Conservation (phyloP, 148 eudicot genomes). For the Vaccinium darrowii region DNA sequence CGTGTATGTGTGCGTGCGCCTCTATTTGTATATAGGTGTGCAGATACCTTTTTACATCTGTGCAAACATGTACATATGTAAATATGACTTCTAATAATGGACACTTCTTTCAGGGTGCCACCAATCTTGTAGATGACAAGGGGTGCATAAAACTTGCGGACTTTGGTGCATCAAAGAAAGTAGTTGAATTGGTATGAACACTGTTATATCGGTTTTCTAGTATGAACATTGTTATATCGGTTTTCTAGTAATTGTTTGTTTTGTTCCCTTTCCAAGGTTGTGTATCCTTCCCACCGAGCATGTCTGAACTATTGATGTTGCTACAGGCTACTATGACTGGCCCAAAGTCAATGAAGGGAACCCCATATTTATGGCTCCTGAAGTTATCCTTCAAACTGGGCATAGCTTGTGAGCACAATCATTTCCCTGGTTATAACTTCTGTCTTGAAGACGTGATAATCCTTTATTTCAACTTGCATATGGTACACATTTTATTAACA, state of each 20-base stretch:
- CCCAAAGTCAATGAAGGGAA: slow-evolving; percentile 99
- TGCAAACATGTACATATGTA: too few species aligned
- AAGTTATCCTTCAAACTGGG: slow-evolving; percentile 97
- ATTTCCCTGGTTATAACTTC: not conserved
- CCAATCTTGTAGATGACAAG: slow-evolving; percentile 91
- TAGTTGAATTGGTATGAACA: slow-evolving; percentile 76
- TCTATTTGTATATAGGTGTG: not conserved
- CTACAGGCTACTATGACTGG: slow-evolving; percentile 90
- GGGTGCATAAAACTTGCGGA: slow-evolving; percentile 98
- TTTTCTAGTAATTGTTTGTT: not conserved
- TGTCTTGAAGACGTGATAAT: not conserved
- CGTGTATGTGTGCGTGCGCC: too few species aligned
- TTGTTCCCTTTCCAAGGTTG: slow-evolving; percentile 8
- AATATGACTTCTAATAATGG: too few species aligned
- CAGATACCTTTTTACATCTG: too few species aligned
- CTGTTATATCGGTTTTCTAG: not conserved
- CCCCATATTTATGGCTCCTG: slow-evolving; percentile 99
- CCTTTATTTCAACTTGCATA: not conserved
- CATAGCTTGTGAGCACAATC: slow-evolving; percentile 71
- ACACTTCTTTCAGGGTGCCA: too few species aligned
- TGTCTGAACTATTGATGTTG: slow-evolving; percentile 1
- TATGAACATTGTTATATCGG: too few species aligned
- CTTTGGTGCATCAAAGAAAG: slow-evolving; percentile 99
- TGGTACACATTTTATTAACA: not conserved
- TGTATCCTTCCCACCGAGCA: not conserved